Percentiles rank a stretch among this genome's conserved stretches.
These are phyloP conservation scores for Cyclaneusma minus DNA, from an alignment of 2,329 filamentous ascomycete genomes.

Conservation along the genomic window DNA sequence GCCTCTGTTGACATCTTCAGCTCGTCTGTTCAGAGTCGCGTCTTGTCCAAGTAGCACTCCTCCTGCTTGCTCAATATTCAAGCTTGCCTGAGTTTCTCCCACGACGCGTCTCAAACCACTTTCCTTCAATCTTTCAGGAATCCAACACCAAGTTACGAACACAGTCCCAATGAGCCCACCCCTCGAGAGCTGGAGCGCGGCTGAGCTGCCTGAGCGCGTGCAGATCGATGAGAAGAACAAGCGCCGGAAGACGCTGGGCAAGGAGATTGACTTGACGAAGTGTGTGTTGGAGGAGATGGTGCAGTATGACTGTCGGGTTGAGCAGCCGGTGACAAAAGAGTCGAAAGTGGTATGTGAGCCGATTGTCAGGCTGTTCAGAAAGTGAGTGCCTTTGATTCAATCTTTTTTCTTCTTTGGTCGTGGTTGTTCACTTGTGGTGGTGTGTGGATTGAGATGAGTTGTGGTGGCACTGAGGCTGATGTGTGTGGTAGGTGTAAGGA, in stretches of 20 bases:
- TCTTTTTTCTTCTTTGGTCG: slow-evolving; percentile 2
- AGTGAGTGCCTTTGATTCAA: slow-evolving; percentile 28
- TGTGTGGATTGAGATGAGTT: slow-evolving; percentile 2
- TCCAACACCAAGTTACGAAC: too few relatives aligned
- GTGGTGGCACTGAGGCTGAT: slow-evolving; percentile 4
- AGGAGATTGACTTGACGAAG: slow-evolving; percentile 31
- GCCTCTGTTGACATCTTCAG: slow-evolving; percentile 23
- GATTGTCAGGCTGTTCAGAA: slow-evolving; percentile 42
- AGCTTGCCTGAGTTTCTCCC: too few relatives aligned
- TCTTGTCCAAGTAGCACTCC: too few relatives aligned
- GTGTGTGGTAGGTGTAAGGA: slow-evolving; percentile 35
- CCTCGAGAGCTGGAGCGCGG: slow-evolving; percentile 35
- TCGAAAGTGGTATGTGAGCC: slow-evolving; percentile 38
- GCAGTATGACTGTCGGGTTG: slow-evolving; percentile 44
- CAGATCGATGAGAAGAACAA: slow-evolving; percentile 30
- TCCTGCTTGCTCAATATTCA: neutral
- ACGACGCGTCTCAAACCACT: too few relatives aligned
- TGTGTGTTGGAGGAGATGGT: slow-evolving; percentile 42
- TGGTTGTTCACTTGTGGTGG: slow-evolving; percentile 1
- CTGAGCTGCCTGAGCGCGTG: slow-evolving; percentile 31
- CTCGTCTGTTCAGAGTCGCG: too few relatives aligned
- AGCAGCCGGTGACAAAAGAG: slow-evolving; percentile 27
- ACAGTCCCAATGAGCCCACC: slow-evolving; percentile 37
- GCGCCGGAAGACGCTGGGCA: slow-evolving; percentile 24
- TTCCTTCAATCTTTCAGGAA: too few relatives aligned